Conservation (phyloP, 495 filamentous ascomycete genomes). For the Tetracladium marchalianum region DNA sequence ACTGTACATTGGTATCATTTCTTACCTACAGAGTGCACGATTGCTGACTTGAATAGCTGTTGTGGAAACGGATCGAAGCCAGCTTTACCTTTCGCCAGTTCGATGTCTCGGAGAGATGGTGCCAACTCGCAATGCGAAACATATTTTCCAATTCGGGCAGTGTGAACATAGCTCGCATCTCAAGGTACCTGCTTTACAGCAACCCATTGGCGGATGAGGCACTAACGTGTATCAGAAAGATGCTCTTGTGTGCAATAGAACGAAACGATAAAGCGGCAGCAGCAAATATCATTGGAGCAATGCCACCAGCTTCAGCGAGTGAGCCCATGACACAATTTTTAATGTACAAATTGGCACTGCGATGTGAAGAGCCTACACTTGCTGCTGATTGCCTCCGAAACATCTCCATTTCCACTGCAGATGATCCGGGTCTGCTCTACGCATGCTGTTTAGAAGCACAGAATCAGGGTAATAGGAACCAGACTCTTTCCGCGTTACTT, state of each 20-base stretch:
- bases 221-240: constrained; percentile 44
- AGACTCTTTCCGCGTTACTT: constrained; percentile 48
- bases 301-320: constrained; percentile 45
- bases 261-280: constrained; percentile 43
- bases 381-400: constrained; percentile 46
- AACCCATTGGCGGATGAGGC: not conserved
- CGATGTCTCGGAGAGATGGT: constrained; percentile 57
- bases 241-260: constrained; percentile 55
- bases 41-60: constrained; percentile 35
- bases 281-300: constrained; percentile 41
- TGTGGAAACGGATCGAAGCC: constrained; percentile 67
- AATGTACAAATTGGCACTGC: constrained; percentile 63
- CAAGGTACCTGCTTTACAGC: constrained; percentile 38
- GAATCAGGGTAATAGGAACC: constrained; percentile 44
- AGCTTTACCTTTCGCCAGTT: constrained; percentile 41
- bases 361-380: constrained; percentile 43
- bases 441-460: constrained; percentile 73
- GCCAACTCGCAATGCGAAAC: constrained; percentile 52
- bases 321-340: constrained; percentile 61
- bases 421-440: constrained; percentile 53
- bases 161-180: constrained; percentile 55
- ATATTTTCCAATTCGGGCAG: constrained; percentile 55
- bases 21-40: not conserved
- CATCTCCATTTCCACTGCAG: constrained; percentile 35
- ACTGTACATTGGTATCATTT: constrained; percentile 38